phyloP scores from a whole-genome alignment of 495 filamentous ascomycete genomes.

The Talaromyces liani region DNA sequence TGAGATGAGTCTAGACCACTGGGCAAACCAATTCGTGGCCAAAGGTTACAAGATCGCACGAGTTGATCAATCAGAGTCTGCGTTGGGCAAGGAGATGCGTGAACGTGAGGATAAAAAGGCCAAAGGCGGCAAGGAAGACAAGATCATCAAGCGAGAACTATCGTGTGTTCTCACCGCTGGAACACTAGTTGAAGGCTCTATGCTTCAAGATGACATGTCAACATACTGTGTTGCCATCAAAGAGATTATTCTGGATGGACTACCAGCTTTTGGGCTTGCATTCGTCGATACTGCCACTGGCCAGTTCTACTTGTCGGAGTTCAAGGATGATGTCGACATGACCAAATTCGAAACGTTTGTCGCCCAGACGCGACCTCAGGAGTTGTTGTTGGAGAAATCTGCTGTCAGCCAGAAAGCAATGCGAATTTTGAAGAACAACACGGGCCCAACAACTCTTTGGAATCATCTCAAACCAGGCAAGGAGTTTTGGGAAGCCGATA shows the following conservation, averaged over 20 bases:
- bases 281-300: conserved; percentile 97
- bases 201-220: conserved; percentile 98
- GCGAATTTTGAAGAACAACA: conserved; percentile 97
- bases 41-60: conserved; percentile 94
- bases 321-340: conserved; percentile 85
- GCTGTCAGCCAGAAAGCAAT: conserved; percentile 73
- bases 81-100: conserved; percentile 95
- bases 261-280: conserved; percentile 80
- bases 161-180: conserved; percentile 85
- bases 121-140: conserved; percentile 63
- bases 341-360: conserved; percentile 98
- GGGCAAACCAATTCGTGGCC: conserved; percentile 91
- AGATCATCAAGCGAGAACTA: conserved; percentile 88
- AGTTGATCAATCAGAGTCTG: conserved; percentile 94
- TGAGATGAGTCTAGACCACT: conserved; percentile 80
- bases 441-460: conserved; percentile 87
- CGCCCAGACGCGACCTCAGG: conserved; percentile 84
- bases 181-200: conserved; percentile 88
- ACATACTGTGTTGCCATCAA: conserved; percentile 97
- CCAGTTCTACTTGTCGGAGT: conserved; percentile 87
- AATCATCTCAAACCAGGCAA: conserved; percentile 81
- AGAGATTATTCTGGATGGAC: conserved; percentile 67
- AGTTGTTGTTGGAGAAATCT: conserved; percentile 85
- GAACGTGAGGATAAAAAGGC: conserved; percentile 62
- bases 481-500: conserved; percentile 89